Conservation (phyloP, 352 stramenopile genomes). For the Phytophthora quininea region DNA sequence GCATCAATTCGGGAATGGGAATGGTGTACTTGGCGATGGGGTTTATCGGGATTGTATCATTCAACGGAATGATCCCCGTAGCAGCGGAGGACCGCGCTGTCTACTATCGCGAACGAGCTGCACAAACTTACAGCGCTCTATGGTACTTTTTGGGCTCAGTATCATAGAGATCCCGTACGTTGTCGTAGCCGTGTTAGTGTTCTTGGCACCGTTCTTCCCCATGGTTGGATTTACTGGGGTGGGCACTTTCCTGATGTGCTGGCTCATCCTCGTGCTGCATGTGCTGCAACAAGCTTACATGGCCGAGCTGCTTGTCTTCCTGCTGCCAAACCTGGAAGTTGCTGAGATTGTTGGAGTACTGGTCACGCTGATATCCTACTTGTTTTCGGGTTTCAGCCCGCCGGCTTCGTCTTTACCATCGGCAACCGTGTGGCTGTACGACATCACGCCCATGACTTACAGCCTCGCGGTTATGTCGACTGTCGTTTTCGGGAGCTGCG, state of each 20-base stretch:
- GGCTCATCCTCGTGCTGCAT: slow-evolving; percentile 13
- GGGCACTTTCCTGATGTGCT: slow-evolving; percentile 29
- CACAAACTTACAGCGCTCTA: slow-evolving; percentile 3
- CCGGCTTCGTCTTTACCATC: slow-evolving; percentile 28
- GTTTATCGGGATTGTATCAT: slow-evolving; percentile 1
- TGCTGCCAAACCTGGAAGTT: slow-evolving; percentile 23
- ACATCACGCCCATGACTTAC: slow-evolving; percentile 29
- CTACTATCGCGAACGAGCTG: slow-evolving; percentile 2
- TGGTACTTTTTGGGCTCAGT: slow-evolving; percentile 2
- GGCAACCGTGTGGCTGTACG: slow-evolving; percentile 3
- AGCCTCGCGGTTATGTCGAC: slow-evolving; percentile 31
- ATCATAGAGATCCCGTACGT: slow-evolving; percentile 1
- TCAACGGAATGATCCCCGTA: slow-evolving; percentile 1
- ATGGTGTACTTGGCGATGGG: slow-evolving; percentile 7
- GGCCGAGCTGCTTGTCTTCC: slow-evolving; percentile 23
- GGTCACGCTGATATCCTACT: slow-evolving; percentile 27
- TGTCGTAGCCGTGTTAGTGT: not conserved
- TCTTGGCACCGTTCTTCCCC: slow-evolving; percentile 12
- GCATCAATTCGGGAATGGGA: slow-evolving; percentile 38
- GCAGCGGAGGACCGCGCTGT: not conserved
- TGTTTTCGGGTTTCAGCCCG: slow-evolving; percentile 36
- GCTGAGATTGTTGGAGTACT: slow-evolving; percentile 17
- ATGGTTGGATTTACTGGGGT: slow-evolving; percentile 14
- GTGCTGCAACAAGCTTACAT: slow-evolving; percentile 26
- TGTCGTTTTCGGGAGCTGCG: slow-evolving; percentile 29